These are phyloP conservation scores for Tricholoma bakamatsutake DNA, from an alignment of 768 basidiomycete species.

Conservation along the genomic window DNA sequence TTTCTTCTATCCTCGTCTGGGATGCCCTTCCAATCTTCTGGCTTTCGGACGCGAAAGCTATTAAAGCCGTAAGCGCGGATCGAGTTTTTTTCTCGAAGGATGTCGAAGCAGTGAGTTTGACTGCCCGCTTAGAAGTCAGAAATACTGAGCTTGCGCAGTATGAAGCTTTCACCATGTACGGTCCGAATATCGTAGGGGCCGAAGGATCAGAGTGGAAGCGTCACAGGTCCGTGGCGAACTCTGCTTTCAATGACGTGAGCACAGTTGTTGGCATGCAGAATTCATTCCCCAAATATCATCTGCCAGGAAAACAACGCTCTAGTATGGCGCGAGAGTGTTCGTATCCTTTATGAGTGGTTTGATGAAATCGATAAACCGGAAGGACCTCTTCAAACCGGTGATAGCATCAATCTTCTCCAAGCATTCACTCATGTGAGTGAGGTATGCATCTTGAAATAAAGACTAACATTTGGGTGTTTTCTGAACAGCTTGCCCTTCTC, in stretches of 20 bases:
- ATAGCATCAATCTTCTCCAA: conserved; percentile 17
- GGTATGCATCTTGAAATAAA: neutral
- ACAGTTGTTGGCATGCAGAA: neutral
- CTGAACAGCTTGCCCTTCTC: conserved; percentile 27
- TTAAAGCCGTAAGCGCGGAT: conserved; percentile 29
- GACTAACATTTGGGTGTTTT: neutral
- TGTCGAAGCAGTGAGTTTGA: conserved; percentile 21
- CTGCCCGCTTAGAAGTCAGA: neutral
- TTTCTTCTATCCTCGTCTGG: conserved; percentile 30
- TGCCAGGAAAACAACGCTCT: conserved; percentile 38
- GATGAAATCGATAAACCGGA: conserved; percentile 23
- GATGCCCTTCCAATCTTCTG: conserved; percentile 29
- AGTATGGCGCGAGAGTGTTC: conserved; percentile 42
- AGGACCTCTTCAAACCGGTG: neutral
- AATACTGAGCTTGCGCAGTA: conserved; percentile 20
- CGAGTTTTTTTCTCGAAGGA: conserved; percentile 36
- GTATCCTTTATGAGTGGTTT: conserved; percentile 37
- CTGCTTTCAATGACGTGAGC: conserved; percentile 45
- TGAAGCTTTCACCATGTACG: conserved; percentile 39
- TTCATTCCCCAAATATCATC: neutral
- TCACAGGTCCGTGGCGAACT: conserved; percentile 37
- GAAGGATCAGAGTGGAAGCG: conserved; percentile 44
- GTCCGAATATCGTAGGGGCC: conserved; percentile 34
- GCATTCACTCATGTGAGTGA: conserved; percentile 20
- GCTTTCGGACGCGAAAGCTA: conserved; percentile 38